Evolutionary conservation across 495 filamentous ascomycete genomes (phyloP).

Genomic region (Podospora pseudocomata): DNA sequence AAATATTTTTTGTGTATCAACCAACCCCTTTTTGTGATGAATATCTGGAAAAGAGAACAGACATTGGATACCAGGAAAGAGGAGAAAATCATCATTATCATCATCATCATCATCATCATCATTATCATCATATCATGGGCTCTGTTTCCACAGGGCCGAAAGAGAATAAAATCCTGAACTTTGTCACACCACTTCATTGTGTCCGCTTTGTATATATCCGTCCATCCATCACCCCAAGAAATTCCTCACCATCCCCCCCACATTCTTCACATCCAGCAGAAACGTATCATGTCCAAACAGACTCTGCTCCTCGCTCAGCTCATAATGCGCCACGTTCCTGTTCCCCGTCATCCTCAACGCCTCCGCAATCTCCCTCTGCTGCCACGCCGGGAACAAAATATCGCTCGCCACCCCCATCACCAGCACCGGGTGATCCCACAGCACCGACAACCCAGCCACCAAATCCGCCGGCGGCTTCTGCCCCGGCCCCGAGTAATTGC

Average conservation of each 20-base stretch:
- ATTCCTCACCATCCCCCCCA: slow-evolving; percentile 74
- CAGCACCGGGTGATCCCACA: slow-evolving; percentile 73
- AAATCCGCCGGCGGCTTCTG: slow-evolving; percentile 67
- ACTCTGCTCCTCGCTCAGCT: slow-evolving; percentile 87
- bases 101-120: background rate
- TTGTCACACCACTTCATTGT: background rate
- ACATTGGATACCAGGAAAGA: background rate
- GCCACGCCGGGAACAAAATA: slow-evolving; percentile 97
- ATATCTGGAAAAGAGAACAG: background rate
- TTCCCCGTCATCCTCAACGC: slow-evolving; percentile 76
- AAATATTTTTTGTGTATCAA: background rate
- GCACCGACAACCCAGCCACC: slow-evolving; percentile 63
- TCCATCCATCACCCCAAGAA: slow-evolving; percentile 58
- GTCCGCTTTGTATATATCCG: background rate
- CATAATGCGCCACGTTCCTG: slow-evolving; percentile 73
- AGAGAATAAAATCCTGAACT: background rate
- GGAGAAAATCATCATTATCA: background rate
- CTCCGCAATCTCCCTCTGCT: slow-evolving; percentile 91
- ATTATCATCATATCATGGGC: background rate
- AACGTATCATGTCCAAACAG: slow-evolving; percentile 98
- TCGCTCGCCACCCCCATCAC: slow-evolving; percentile 95
- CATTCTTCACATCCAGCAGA: slow-evolving; percentile 83
- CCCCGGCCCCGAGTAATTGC: slow-evolving; percentile 19
- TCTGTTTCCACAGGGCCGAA: background rate
- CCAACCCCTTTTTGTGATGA: background rate